These are phyloP conservation scores for Aspergillus fischeri DNA, from an alignment of 2,329 filamentous ascomycete genomes.

Conservation along the genomic window DNA sequence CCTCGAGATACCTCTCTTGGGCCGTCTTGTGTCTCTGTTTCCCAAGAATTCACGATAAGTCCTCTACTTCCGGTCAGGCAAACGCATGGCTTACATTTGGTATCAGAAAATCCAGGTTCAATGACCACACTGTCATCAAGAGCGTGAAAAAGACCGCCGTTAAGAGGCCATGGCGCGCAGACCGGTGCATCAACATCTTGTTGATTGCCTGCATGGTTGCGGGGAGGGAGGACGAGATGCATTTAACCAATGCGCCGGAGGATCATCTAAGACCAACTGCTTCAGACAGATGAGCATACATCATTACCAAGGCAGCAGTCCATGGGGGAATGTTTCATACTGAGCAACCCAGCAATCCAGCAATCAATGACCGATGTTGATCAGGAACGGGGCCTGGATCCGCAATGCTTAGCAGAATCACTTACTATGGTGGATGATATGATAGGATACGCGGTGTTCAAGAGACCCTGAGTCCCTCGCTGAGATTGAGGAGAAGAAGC, in stretches of 20 bases:
- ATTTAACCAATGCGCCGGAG: neutral
- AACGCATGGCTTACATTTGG: neutral
- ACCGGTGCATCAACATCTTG: neutral
- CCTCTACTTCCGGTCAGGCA: neutral
- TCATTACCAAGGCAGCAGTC: neutral
- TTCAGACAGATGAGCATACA: neutral
- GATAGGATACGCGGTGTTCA: neutral
- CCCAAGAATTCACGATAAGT: neutral
- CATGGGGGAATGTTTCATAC: neutral
- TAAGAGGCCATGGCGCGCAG: neutral
- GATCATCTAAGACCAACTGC: neutral
- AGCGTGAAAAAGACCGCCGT: neutral
- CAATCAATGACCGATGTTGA: neutral
- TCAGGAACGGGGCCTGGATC: neutral
- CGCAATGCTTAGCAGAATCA: neutral
- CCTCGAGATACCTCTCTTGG: neutral
- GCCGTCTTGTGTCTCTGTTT: neutral
- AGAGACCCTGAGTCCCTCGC: neutral
- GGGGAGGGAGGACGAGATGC: neutral
- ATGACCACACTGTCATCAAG: neutral
- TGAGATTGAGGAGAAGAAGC: neutral
- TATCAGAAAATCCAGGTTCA: neutral
- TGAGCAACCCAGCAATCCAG: neutral
- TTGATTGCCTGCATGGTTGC: neutral
- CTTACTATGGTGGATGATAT: neutral